Base-by-base conservation (phyloP, 306 rosid species). In the Medicago truncatula region DNA sequence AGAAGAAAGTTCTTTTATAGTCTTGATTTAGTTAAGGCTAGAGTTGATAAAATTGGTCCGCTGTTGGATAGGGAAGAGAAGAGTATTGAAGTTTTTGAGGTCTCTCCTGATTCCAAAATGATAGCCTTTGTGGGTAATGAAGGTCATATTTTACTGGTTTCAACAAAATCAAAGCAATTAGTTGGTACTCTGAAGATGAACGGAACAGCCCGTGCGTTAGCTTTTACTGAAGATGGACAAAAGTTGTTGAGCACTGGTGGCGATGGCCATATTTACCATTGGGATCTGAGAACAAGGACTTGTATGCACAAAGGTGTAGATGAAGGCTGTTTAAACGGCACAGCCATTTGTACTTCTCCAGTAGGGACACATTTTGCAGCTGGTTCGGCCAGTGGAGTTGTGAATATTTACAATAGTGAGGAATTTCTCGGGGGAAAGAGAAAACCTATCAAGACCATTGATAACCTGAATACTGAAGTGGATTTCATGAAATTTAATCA, bases 61-160 rank as follows among this genome's bases (percentile, higher is more conserved):
- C 88, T 95, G 40, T 91, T 95, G 70, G 97, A 93, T 70, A 86
- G 98, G 86, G 96, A 90, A 75, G 98, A 95, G 83, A 92, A 90
- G 82, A 95, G 98, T 88, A 77, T 95, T 85, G 98, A 92, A 80
- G 15, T 16, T 85, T 92, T 95, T 76, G 96, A 95, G 87, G 90
- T 90, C 67, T 90, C 97, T 69, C 88, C 96, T 20, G 96, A 95
- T 83, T 95, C 98, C 68, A 80, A 83, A 71, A 84, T 80, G n/a
- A 79, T 95, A 80, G 98, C 97, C 13, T 95, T 90, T 83, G 86
- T 79, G 43, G 97, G 97, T 23, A 95, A 95, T 80, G 97, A 95
- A 84, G 98, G 98, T 50, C 86, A 95, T 79, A 90, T 95, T 86
- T 84, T 95, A 79, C 65, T 95, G 83, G 97, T 95, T 59, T 92